phyloP scores from a whole-genome alignment of 2,329 filamentous ascomycete genomes.

The Neopestalotiopsis sp. region DNA sequence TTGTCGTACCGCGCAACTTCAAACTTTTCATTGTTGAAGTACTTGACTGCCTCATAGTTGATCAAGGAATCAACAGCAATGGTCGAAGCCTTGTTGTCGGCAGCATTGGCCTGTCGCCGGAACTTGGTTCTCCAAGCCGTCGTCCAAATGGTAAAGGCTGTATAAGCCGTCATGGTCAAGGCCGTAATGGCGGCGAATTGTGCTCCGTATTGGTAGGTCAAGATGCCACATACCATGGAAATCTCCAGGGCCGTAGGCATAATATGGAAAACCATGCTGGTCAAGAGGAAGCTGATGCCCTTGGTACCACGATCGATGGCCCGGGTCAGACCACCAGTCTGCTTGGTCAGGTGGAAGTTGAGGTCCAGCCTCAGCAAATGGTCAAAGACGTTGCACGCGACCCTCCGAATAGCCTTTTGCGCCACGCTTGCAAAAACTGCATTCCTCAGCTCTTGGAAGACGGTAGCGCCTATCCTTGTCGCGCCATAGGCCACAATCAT shows the following conservation, averaged over 20 bases:
- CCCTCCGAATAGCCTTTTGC: constrained; percentile 91
- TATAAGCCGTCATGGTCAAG: constrained; percentile 90
- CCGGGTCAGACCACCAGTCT: constrained; percentile 91
- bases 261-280: constrained; percentile 98
- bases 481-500: constrained; percentile 94
- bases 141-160: constrained; percentile 95
- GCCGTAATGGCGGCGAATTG: constrained; percentile 92
- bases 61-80: constrained; percentile 96
- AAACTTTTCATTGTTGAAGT: constrained; percentile 98
- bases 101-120: constrained; percentile 90
- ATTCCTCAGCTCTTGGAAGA: constrained; percentile 94
- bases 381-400: constrained; percentile 90
- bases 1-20: constrained; percentile 91
- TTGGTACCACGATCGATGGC: constrained; percentile 98
- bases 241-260: constrained; percentile 94
- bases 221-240: constrained; percentile 90
- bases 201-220: constrained; percentile 93
- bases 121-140: constrained; percentile 98
- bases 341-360: constrained; percentile 90
- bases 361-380: constrained; percentile 89
- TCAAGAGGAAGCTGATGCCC: constrained; percentile 95
- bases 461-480: constrained; percentile 83
- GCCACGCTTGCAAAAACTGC: constrained; percentile 96
- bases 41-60: constrained; percentile 99
- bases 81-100: constrained; percentile 93